phyloP scores from a whole-genome alignment of 176 grass and related monocot genomes.

The Stipa capillata region DNA sequence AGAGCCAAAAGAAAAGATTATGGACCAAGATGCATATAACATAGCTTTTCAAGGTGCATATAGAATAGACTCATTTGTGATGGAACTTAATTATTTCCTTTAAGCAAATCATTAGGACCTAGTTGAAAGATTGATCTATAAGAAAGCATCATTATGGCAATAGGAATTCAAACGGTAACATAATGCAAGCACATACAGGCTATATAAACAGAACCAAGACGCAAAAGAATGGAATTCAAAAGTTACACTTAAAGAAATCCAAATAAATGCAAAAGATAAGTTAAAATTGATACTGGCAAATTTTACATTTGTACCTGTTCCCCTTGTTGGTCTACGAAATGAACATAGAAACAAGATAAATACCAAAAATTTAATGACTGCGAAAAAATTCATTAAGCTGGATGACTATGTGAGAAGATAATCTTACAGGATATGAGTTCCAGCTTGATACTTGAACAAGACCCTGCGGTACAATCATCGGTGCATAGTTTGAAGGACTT shows the following conservation, averaged over 20 bases:
- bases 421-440: constrained; percentile 83
- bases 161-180: background rate
- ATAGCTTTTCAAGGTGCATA: background rate
- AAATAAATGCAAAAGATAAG: background rate
- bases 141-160: background rate
- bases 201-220: background rate
- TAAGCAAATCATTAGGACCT: background rate
- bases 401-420: constrained; percentile 2
- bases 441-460: constrained; percentile 88
- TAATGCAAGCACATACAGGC: background rate
- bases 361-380: background rate
- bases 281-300: background rate
- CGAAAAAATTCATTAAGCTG: background rate
- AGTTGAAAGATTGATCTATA: background rate
- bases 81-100: background rate
- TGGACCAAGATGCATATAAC: background rate
- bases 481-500: constrained; percentile 86
- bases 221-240: background rate
- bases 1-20: background rate
- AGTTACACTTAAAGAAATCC: constrained; percentile 7
- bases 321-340: background rate
- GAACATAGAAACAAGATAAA: background rate
- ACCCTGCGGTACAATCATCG: constrained; percentile 84
- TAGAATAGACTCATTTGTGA: background rate
- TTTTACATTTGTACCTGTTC: background rate